Percentiles rank a stretch among this genome's conserved stretches.
These are phyloP conservation scores for Venturia pyrina DNA, from an alignment of 2,329 filamentous ascomycete species.

Conservation along the genomic window DNA sequence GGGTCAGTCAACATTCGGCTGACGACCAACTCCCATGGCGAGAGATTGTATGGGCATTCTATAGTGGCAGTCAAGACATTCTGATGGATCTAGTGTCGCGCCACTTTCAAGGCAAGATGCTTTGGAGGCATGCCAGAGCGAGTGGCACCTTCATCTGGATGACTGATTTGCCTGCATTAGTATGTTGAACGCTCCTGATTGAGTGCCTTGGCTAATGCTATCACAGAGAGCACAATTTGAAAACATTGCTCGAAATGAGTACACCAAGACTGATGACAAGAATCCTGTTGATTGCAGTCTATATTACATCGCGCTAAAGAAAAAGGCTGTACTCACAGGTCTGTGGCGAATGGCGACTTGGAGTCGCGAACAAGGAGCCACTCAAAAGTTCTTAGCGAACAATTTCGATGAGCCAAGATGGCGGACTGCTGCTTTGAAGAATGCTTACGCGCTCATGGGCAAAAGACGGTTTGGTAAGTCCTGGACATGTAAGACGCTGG, in stretches of 20 bases:
- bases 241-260: constrained; percentile 83
- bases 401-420: constrained; percentile 83
- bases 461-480: constrained; percentile 70
- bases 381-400: constrained; percentile 71
- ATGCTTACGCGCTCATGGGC: constrained; percentile 89
- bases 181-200: constrained; percentile 34
- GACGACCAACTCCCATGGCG: constrained; percentile 52
- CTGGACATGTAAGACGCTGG: not conserved
- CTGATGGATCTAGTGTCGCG: constrained; percentile 70
- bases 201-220: not conserved
- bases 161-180: constrained; percentile 63
- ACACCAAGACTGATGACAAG: constrained; percentile 76
- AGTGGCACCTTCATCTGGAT: constrained; percentile 96
- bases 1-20: constrained; percentile 42
- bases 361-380: constrained; percentile 76
- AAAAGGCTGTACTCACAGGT: constrained; percentile 82
- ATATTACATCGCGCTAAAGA: constrained; percentile 81
- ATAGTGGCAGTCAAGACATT: constrained; percentile 81
- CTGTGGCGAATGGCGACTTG: constrained; percentile 92
- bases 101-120: constrained; percentile 68
- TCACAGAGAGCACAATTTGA: constrained; percentile 69
- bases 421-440: constrained; percentile 84
- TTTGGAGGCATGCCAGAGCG: constrained; percentile 77
- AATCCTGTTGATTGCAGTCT: constrained; percentile 86
- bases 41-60: constrained; percentile 78